phyloP scores from a whole-genome alignment of 768 basidiomycete species.

The Xerocomellus intermedius region DNA sequence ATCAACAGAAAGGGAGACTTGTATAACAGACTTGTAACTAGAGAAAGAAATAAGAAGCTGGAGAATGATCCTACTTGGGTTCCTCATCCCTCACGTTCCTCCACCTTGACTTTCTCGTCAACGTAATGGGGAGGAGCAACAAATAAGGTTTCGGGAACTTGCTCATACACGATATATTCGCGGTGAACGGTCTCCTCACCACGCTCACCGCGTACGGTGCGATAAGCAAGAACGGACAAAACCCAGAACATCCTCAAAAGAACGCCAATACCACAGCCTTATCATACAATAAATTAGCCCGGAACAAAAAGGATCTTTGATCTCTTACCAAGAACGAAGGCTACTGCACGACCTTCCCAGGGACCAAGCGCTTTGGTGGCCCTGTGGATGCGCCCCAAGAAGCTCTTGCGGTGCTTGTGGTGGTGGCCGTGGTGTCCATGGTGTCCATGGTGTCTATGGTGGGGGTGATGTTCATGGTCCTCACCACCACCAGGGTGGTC shows the following conservation, averaged over 20 bases:
- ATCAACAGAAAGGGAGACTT: constrained; percentile 3
- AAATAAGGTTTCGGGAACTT: constrained; percentile 45
- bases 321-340: constrained; percentile 74
- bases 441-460: constrained; percentile 15
- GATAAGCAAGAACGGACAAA: constrained; percentile 57
- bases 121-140: constrained; percentile 58
- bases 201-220: constrained; percentile 48
- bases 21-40: constrained; percentile 8
- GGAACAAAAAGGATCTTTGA: background rate
- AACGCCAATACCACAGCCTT: constrained; percentile 84
- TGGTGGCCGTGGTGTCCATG: constrained; percentile 18
- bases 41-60: background rate
- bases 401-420: constrained; percentile 40
- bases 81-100: constrained; percentile 12
- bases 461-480: constrained; percentile 3
- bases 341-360: constrained; percentile 81
- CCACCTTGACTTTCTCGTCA: constrained; percentile 48
- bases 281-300: background rate
- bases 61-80: constrained; percentile 13
- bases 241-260: constrained; percentile 82
- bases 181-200: constrained; percentile 42
- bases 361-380: constrained; percentile 70
- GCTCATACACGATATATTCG: constrained; percentile 45
- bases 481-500: background rate
- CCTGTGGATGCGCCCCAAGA: constrained; percentile 58